Evolutionary conservation across 2,329 filamentous ascomycete genomes (phyloP), one percentile per base, ranked within the genome.

Genomic region (Tolypocladium ophioglossoides): DNA sequence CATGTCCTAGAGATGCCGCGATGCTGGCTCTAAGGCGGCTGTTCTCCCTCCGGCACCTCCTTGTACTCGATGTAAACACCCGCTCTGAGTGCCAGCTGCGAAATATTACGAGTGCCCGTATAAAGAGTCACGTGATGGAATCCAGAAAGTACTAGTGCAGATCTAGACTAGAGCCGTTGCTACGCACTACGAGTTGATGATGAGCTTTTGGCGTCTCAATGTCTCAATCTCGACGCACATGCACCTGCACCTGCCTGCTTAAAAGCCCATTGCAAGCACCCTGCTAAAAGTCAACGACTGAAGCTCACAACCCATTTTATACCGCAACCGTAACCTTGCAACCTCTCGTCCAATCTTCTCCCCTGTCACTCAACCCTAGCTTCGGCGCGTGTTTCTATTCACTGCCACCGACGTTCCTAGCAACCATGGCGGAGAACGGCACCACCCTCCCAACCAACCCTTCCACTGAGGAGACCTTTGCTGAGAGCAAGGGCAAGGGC

Each of bases 401-500:
- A 32, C 18, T 32, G 27, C 44, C 30, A 20, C 30, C 44, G n/a
- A 14, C 44, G 35, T 18, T 20, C 27, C 11, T 4, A 46, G 38
- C 39, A 52, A 55, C 32, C 54, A 63, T 82, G 77, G 70, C 77
- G 64, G 72, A 76, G 61, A 79, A 78, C 72, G 71, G 72, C 59
- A 66, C 73, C 61, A 76, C 74, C 58, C 68, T 75, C 66, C 72
- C 78, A 54, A 65, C 74, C 63, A 71, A 75, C 63, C 64, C 72
- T 65, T 66, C 76, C 56, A 58, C 63, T 52, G 68, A 69, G 58
- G 68, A 65, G 60, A 63, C 67, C 63, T 66, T 69, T 58, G 68
- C 79, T 57, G 78, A 83, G 65, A 74, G 77, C 70, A 95, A 95
- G 80, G 89, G 89, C 73, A 96, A 96, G 79, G 90, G 90, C 76